Conservation (phyloP, 306 rosid species). For the Fagus crenata region DNA sequence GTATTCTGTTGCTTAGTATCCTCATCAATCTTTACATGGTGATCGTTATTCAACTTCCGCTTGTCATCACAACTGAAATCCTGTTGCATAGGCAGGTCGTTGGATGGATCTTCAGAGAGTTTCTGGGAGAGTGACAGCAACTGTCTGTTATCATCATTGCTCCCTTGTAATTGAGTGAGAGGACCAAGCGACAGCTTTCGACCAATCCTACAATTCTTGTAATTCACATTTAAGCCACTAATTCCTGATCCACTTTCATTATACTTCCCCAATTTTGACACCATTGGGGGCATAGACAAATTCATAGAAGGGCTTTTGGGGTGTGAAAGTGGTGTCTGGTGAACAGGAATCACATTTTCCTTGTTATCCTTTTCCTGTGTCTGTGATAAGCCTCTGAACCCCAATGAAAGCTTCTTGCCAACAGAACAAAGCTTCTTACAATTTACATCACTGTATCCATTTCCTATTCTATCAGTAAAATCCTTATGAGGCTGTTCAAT, state of each 20-base stretch:
- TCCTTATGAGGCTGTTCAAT: constrained; percentile 10
- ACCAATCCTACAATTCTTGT: neutral
- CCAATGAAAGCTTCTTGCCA: constrained; percentile 34
- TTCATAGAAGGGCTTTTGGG: neutral
- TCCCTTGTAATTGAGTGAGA: constrained; percentile 3
- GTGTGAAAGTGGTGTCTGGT: neutral
- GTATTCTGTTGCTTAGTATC: constrained; percentile 5
- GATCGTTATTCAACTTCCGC: constrained; percentile 4
- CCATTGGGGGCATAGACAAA: constrained; percentile 1
- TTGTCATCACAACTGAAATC: constrained; percentile 3
- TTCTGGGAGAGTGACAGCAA: constrained; percentile 6
- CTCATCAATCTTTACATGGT: neutral
- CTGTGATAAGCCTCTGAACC: constrained; percentile 23
- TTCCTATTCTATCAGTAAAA: constrained; percentile 4
- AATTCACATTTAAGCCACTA: neutral
- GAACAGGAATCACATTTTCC: constrained; percentile 28
- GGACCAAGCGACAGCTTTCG: constrained; percentile 22
- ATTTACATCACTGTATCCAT: neutral
- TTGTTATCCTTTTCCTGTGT: constrained; percentile 21
- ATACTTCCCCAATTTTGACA: neutral
- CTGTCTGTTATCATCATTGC: constrained; percentile 2
- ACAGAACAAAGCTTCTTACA: constrained; percentile 22
- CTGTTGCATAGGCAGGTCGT: constrained; percentile 14
- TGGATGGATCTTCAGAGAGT: constrained; percentile 23
- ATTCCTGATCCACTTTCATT: constrained; percentile 9